Conservation (phyloP, 331 rosid species). For the Dryas integrifolia region DNA sequence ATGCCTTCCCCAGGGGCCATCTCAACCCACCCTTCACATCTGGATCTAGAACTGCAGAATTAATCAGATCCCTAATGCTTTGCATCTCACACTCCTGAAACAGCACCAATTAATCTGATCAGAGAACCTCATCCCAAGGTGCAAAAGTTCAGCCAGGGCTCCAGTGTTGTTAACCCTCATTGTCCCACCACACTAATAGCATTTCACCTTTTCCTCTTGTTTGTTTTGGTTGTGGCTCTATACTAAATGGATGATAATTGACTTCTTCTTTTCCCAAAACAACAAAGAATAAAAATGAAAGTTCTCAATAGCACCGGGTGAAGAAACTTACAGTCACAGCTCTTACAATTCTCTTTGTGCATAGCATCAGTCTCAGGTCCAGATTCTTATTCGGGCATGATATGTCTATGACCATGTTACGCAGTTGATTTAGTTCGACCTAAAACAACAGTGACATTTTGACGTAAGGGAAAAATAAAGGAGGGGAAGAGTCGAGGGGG, state of each 20-base stretch:
- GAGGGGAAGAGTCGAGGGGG: background rate
- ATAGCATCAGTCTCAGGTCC: conserved; percentile 52
- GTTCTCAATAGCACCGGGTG: background rate
- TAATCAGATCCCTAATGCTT: conserved; percentile 39
- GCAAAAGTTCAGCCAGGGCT: background rate
- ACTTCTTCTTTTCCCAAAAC: background rate
- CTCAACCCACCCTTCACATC: conserved; percentile 62
- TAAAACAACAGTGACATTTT: conserved; percentile 2
- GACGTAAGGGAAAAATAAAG: background rate
- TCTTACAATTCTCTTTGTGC: conserved; percentile 28
- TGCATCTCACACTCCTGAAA: conserved; percentile 52
- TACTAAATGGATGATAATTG: background rate
- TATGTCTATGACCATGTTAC: conserved; percentile 46
- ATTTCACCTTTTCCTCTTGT: background rate
- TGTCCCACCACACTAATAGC: background rate
- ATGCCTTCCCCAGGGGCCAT: conserved; percentile 51
- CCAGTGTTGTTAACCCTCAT: background rate
- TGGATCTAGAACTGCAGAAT: conserved; percentile 45
- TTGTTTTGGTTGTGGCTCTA: background rate
- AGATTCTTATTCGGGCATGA: conserved; percentile 41
- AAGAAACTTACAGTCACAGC: conserved; percentile 32
- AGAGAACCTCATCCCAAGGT: background rate
- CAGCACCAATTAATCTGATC: background rate
- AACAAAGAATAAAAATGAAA: background rate
- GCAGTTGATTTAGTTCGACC: conserved; percentile 38